Base-by-base conservation (phyloP, 768 basidiomycete genomes). In the Vishniacozyma victoriae region DNA sequence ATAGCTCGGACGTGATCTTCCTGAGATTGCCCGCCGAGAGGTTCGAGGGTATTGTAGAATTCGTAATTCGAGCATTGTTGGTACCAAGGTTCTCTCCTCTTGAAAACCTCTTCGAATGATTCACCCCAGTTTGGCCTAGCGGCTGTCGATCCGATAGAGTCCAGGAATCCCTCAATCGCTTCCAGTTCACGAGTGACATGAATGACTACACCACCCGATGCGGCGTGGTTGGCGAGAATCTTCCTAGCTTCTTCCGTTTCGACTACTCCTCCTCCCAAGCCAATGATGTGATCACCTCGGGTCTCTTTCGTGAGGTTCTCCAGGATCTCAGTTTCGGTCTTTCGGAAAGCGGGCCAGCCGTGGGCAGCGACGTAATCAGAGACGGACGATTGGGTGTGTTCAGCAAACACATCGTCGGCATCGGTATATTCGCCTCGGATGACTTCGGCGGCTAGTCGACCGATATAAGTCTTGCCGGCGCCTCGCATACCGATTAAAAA, bases 401-500 rank as follows among this genome's bases (percentile, higher is more conserved):
- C 74, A 53, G 79, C 81, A 64, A 97, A 89, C 64, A 79, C 80
- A 7, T 73, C 75, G 60, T 99, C 95, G 31, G 91, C 91, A 59
- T 99, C 95, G 60, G 92, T 72, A 60, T 83, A 78, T 1, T 79
- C 76, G 78, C 89, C 85, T 1, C 79, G 79, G 12, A 96, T 78
- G 1, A 82, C 75, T 6, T 77, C 69, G 0, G 87, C 83, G 14
- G 87, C 91, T 25, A 91, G 75, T 45, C 78, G 75, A 14, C 92
- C 89, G 50, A 96, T 79, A 72, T 83, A 84, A 1, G 87, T 88
- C 75, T 99, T 97, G 24, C 95, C 95, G 1, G 89, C 86, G 11
- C 95, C 95, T 15, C 93, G 86, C 95, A 99, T 97, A 22, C 95
- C 91, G 54, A 90, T 82, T 52, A 95, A 73, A 50, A 93, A 72